phyloP scores from a whole-genome alignment of 2,329 filamentous ascomycete genomes.

The Xylaria sp. region DNA sequence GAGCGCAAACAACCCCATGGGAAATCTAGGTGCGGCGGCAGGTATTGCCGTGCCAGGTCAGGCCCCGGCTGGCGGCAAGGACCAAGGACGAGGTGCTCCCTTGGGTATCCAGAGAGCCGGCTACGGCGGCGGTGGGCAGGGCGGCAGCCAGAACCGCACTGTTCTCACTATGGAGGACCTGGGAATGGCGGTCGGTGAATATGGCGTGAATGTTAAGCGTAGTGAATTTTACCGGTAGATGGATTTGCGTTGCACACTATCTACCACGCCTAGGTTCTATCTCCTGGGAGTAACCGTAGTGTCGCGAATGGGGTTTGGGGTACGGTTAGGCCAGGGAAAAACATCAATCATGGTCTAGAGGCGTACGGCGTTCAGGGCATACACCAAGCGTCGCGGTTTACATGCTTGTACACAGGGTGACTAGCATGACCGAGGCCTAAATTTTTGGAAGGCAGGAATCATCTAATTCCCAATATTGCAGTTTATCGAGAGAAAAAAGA shows the following conservation, averaged over 20 bases:
- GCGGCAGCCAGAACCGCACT: slow-evolving; percentile 86
- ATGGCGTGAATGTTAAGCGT: slow-evolving; percentile 95
- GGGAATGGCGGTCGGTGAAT: slow-evolving; percentile 97
- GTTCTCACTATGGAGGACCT: slow-evolving; percentile 98
- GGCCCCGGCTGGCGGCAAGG: slow-evolving; percentile 59
- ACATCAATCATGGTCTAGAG: slow-evolving; percentile 8
- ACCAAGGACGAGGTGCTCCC: slow-evolving; percentile 63
- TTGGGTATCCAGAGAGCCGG: slow-evolving; percentile 78
- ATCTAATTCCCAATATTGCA: neutral
- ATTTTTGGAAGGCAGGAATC: neutral
- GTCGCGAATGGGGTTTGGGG: slow-evolving; percentile 1
- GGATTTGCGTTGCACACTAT: neutral
- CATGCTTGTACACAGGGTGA: too few species aligned
- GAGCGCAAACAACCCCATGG: slow-evolving; percentile 89
- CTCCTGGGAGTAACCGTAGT: neutral
- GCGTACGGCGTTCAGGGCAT: slow-evolving; percentile 26
- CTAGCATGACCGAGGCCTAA: neutral
- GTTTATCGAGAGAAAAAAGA: too few species aligned
- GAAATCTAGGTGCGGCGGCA: slow-evolving; percentile 77
- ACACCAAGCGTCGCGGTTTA: slow-evolving; percentile 7
- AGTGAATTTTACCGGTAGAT: slow-evolving; percentile 81
- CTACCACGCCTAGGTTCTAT: neutral
- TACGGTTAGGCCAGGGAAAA: neutral
- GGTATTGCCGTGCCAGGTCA: slow-evolving; percentile 71
- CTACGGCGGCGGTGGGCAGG: slow-evolving; percentile 86